Percentiles rank a stretch among this genome's conserved stretches.
Evolutionary conservation across 345 rosid genomes (phyloP).

Genomic region (Sisymbrium altissimum): DNA sequence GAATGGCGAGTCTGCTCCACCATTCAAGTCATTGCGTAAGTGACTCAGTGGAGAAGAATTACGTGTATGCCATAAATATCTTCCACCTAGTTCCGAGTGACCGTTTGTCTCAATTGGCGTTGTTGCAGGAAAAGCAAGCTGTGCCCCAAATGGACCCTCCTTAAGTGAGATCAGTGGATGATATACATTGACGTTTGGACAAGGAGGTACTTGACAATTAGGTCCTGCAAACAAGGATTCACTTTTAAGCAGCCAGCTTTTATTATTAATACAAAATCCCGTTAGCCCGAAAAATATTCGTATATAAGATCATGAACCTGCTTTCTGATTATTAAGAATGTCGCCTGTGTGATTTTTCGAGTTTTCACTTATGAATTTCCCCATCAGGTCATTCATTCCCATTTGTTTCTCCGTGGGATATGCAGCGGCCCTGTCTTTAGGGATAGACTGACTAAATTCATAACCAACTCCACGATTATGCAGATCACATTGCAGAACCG

Average conservation of each 20-base stretch:
- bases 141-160: slow-evolving; percentile 56
- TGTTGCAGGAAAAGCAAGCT: slow-evolving; percentile 42
- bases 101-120: slow-evolving; percentile 54
- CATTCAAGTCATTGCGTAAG: slow-evolving; percentile 44
- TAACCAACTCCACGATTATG: slow-evolving; percentile 39
- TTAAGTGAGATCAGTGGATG: slow-evolving; percentile 43
- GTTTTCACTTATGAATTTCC: slow-evolving; percentile 55
- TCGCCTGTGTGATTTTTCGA: slow-evolving; percentile 43
- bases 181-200: slow-evolving; percentile 42
- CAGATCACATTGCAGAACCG: slow-evolving; percentile 54
- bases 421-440: slow-evolving; percentile 45
- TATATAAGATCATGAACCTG: slow-evolving; percentile 45
- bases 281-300: not conserved
- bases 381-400: slow-evolving; percentile 57
- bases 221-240: slow-evolving; percentile 45
- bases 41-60: slow-evolving; percentile 43
- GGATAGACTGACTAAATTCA: slow-evolving; percentile 51
- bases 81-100: slow-evolving; percentile 47
- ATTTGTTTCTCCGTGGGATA: slow-evolving; percentile 46
- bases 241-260: not conserved
- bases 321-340: slow-evolving; percentile 47
- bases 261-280: not conserved
- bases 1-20: slow-evolving; percentile 48
- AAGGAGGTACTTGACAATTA: slow-evolving; percentile 44
- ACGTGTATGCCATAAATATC: slow-evolving; percentile 44